Percentiles rank a stretch among this genome's conserved stretches.
phyloP scores from a whole-genome alignment of 495 filamentous ascomycete species.

The Penicillium malachiteum region DNA sequence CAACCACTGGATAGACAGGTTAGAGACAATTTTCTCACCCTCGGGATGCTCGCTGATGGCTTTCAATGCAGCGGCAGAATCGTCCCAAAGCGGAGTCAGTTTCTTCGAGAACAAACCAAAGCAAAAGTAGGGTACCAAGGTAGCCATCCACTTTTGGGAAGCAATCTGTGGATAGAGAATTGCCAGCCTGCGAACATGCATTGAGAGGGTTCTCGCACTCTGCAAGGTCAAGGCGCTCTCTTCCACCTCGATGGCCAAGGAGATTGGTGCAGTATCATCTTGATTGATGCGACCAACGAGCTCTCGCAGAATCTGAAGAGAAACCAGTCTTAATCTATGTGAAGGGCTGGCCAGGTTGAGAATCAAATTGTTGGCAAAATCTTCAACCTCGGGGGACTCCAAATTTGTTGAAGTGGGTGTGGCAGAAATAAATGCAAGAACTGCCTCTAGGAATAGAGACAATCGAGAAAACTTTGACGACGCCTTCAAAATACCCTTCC shows the following conservation, averaged over 20 bases:
- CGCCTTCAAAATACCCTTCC: slow-evolving; percentile 57
- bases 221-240: slow-evolving; percentile 73
- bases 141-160: slow-evolving; percentile 61
- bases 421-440: slow-evolving; percentile 57
- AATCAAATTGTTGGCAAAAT: slow-evolving; percentile 61
- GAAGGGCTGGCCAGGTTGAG: slow-evolving; percentile 70
- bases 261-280: slow-evolving; percentile 43
- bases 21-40: slow-evolving; percentile 71
- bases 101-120: slow-evolving; percentile 88
- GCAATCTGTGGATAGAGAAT: slow-evolving; percentile 54
- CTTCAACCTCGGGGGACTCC: slow-evolving; percentile 47
- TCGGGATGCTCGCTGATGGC: slow-evolving; percentile 65
- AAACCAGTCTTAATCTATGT: slow-evolving; percentile 66
- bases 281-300: slow-evolving; percentile 33
- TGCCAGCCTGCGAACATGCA: slow-evolving; percentile 79
- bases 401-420: slow-evolving; percentile 42
- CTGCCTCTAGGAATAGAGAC: slow-evolving; percentile 65
- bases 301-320: slow-evolving; percentile 62
- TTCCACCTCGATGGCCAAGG: slow-evolving; percentile 66
- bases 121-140: slow-evolving; percentile 74
- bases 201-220: slow-evolving; percentile 69
- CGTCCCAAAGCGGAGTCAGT: slow-evolving; percentile 80
- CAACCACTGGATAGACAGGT: slow-evolving; percentile 79
- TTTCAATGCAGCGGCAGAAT: slow-evolving; percentile 70
- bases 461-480: slow-evolving; percentile 61